Percentiles rank a stretch among this genome's conserved stretches.
These are phyloP conservation scores for Colletotrichum scovillei DNA, from an alignment of 2,329 filamentous ascomycete genomes.

Conservation along the genomic window DNA sequence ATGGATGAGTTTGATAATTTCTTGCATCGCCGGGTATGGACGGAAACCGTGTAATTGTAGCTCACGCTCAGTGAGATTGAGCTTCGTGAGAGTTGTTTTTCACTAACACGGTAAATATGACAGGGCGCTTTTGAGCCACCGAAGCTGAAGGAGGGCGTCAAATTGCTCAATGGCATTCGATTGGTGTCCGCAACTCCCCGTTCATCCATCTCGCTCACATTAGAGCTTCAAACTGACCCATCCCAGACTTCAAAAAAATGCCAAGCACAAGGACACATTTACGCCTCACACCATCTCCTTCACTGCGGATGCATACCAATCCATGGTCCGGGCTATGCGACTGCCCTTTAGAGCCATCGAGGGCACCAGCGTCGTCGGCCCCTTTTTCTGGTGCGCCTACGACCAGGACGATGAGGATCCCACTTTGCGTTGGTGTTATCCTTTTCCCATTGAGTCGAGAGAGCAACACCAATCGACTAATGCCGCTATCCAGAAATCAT, in stretches of 20 bases:
- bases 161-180: slow-evolving; percentile 62
- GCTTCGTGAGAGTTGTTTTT: neutral
- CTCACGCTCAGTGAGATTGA: neutral
- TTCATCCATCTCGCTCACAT: neutral
- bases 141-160: slow-evolving; percentile 54
- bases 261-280: slow-evolving; percentile 68
- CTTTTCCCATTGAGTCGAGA: neutral
- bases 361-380: slow-evolving; percentile 68
- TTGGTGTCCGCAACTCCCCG: slow-evolving; percentile 59
- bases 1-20: slow-evolving; percentile 70
- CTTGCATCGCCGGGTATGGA: slow-evolving; percentile 59
- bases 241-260: slow-evolving; percentile 65
- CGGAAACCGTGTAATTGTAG: neutral
- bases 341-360: slow-evolving; percentile 70
- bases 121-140: slow-evolving; percentile 67
- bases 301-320: slow-evolving; percentile 59
- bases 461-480: slow-evolving; percentile 8
- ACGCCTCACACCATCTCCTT: slow-evolving; percentile 65
- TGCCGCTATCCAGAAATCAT: slow-evolving; percentile 61
- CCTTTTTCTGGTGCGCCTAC: slow-evolving; percentile 71
- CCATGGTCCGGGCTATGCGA: slow-evolving; percentile 65
- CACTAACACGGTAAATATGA: slow-evolving; percentile 29
- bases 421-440: slow-evolving; percentile 61
- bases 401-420: slow-evolving; percentile 68
- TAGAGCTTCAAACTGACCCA: slow-evolving; percentile 13